Evolutionary conservation across 176 grass and related monocot genomes (phyloP), one percentile per base, ranked within the genome.

Genomic region (Canna indica): DNA sequence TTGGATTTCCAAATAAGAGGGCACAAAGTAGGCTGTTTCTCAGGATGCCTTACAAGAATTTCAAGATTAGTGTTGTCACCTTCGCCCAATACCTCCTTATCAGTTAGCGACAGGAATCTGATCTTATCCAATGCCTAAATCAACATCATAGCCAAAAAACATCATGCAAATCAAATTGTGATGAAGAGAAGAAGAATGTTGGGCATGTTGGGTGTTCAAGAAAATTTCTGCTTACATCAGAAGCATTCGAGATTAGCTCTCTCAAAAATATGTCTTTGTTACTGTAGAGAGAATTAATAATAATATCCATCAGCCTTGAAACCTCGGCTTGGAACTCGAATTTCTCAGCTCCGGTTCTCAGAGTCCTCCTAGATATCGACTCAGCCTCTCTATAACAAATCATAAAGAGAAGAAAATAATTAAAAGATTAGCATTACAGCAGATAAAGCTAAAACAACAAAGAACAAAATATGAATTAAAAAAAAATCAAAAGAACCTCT

Each of bases 321-420:
- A 97, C 93, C 81, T 97, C 93, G 24, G 93, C 93, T 76, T 97
- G 93, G 88, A 97, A 97, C 76, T 97, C 93, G 80, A 97, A 97
- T 70, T 97, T 97, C 79, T 97, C 83, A 0, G 83, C 93, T 2
- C 81, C 75, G 81, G 54, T 86, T 75, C 93, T 78, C 38, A 97
- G 88, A 82, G 76, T 90, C 77, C 87, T 97, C 74, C 93, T 76
- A 27, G 93, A 90, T 77, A 97, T 97, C 0, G 93, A 97, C 82
- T 97, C 93, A 1, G 93, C 77, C 73, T 97, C 93, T 84, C 88
- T 97, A 45, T 67, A 83, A 59, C 34, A n/a, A n/a, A 11, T 77
- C 54, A 5, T 31, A 66, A 47, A 30, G 24, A 5, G 20, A 48
- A 32, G 22, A 30, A n/a, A n/a, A n/a, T n/a, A n/a, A n/a, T n/a